Conservation (phyloP, 495 filamentous ascomycete genomes). For the Venustampulla echinocandica region DNA sequence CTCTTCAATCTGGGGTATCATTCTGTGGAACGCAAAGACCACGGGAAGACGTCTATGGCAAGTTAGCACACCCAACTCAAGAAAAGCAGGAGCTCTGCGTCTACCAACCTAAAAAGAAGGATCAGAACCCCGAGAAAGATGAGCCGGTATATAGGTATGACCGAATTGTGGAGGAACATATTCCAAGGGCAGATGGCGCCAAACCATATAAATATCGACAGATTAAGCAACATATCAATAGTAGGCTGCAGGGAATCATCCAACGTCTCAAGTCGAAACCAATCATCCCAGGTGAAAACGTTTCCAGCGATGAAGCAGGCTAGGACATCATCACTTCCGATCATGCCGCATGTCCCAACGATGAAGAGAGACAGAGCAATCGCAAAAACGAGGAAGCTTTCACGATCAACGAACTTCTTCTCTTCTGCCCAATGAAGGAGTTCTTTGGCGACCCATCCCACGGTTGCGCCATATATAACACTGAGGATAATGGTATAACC, state of each 20-base stretch:
- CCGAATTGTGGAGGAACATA: constrained; percentile 53
- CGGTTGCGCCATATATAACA: constrained; percentile 62
- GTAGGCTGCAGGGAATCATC: constrained; percentile 89
- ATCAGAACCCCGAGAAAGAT: constrained; percentile 74
- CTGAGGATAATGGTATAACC: constrained; percentile 75
- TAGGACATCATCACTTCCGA: constrained; percentile 86
- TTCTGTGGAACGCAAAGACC: constrained; percentile 62
- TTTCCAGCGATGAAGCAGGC: constrained; percentile 94
- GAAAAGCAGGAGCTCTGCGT: constrained; percentile 19
- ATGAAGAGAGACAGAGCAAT: constrained; percentile 79
- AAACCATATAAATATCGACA: constrained; percentile 86
- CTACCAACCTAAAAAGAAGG: constrained; percentile 46
- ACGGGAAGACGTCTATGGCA: constrained; percentile 62
- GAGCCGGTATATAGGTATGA: constrained; percentile 70
- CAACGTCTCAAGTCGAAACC: constrained; percentile 81
- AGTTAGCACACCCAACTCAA: constrained; percentile 8
- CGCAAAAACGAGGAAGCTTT: constrained; percentile 85
- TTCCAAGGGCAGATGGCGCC: constrained; percentile 82
- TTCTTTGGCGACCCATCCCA: constrained; percentile 76
- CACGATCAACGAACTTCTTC: constrained; percentile 74
- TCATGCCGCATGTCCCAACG: constrained; percentile 76
- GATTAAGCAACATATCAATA: constrained; percentile 72
- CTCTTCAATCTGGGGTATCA: constrained; percentile 73
- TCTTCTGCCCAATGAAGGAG: constrained; percentile 78
- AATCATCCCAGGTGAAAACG: constrained; percentile 83